Evolutionary conservation across 1,284 basidiomycete genomes (phyloP).

Genomic region (Ganoderma meredithae): DNA sequence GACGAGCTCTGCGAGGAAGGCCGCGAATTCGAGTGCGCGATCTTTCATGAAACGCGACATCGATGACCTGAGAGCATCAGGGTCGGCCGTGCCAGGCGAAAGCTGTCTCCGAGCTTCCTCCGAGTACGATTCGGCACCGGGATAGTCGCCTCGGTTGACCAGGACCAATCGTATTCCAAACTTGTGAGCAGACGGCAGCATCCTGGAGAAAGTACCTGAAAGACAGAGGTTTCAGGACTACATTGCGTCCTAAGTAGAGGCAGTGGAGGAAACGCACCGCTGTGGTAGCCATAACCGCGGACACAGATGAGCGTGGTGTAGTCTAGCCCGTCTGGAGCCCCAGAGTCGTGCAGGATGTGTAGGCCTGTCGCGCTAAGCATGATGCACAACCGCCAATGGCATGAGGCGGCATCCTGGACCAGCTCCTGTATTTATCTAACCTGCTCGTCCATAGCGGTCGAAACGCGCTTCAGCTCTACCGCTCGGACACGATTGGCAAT

Average conservation of each 20-base stretch:
- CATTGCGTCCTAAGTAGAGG: not conserved
- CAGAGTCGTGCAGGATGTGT: slow-evolving; percentile 20
- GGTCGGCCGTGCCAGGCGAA: not conserved
- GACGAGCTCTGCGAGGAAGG: slow-evolving; percentile 16
- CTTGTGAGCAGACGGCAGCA: slow-evolving; percentile 21
- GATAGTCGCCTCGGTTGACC: slow-evolving; percentile 28
- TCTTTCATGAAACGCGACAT: slow-evolving; percentile 20
- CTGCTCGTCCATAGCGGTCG: no score
- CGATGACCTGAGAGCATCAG: not conserved
- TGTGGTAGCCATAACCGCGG: slow-evolving; percentile 21
- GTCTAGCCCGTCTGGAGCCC: slow-evolving; percentile 4
- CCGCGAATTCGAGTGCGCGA: slow-evolving; percentile 18
- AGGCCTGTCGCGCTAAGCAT: slow-evolving; percentile 4
- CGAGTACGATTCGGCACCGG: slow-evolving; percentile 20
- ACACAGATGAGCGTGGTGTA: slow-evolving; percentile 23
- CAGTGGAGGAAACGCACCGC: slow-evolving; percentile 2
- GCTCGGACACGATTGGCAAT: not conserved
- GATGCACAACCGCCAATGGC: not conserved
- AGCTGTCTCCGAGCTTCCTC: slow-evolving; percentile 35
- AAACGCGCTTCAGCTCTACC: no score
- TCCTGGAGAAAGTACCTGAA: slow-evolving; percentile 38
- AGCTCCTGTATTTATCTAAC: no score
- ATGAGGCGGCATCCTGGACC: not conserved
- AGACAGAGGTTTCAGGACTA: not conserved
- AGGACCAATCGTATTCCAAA: slow-evolving; percentile 11